These are phyloP conservation scores for Coix lacrymajobi DNA, from an alignment of 176 grass and related monocot genomes.

Conservation along the genomic window DNA sequence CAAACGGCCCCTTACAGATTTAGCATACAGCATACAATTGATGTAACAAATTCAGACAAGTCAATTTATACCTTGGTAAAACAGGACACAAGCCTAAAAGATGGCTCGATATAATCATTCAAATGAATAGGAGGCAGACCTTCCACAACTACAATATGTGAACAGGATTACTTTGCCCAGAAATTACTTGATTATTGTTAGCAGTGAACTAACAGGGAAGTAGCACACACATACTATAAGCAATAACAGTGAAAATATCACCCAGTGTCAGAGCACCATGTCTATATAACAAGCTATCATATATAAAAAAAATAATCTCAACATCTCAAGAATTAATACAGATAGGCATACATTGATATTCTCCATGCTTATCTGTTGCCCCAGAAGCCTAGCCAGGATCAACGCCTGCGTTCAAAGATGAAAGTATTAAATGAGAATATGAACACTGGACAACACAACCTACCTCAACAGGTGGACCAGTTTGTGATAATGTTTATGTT, in stretches of 20 bases:
- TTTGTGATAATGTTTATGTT: neutral
- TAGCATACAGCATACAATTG: neutral
- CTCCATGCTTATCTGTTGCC: slow-evolving; percentile 61
- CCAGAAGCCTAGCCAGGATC: slow-evolving; percentile 84
- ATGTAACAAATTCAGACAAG: neutral
- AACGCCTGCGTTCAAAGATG: slow-evolving; percentile 48
- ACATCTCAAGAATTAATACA: neutral
- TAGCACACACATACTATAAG: neutral
- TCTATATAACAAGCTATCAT: neutral
- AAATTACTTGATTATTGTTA: neutral
- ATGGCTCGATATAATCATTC: neutral
- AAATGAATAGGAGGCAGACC: neutral
- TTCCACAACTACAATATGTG: neutral
- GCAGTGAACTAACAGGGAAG: neutral
- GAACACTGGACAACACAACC: neutral
- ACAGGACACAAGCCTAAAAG: neutral
- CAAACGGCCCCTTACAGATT: neutral
- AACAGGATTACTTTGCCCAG: neutral
- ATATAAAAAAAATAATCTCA: neutral
- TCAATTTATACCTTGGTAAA: neutral
- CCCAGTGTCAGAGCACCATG: neutral
- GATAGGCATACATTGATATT: slow-evolving; percentile 58
- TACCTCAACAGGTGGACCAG: neutral
- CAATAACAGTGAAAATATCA: slow-evolving; percentile 12
- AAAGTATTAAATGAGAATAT: neutral